These are phyloP conservation scores for Drechmeria coniospora DNA, from an alignment of 2,329 filamentous ascomycete genomes.

Conservation along the genomic window DNA sequence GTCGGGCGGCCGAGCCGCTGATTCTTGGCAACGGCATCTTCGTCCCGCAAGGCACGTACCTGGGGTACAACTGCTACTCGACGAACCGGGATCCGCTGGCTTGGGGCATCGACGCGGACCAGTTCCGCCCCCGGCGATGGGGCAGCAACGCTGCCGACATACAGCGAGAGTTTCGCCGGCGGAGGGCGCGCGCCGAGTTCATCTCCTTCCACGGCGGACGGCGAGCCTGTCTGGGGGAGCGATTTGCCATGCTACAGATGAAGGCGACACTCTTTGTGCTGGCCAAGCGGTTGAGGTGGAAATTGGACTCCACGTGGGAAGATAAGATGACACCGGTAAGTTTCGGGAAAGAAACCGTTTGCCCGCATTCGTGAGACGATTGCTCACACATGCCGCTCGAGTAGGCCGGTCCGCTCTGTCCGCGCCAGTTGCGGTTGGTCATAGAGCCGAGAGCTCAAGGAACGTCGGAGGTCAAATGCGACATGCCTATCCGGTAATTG, in stretches of 20 bases:
- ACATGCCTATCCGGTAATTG: no score
- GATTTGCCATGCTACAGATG: slow-evolving; percentile 22
- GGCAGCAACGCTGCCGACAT: slow-evolving; percentile 18
- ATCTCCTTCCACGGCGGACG: slow-evolving; percentile 26
- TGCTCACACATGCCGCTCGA: no score
- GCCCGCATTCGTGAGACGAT: no score
- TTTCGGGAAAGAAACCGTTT: no score
- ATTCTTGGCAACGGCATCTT: slow-evolving; percentile 14
- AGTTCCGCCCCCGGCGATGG: slow-evolving; percentile 24
- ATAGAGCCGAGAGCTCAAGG: no score
- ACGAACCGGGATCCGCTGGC: slow-evolving; percentile 18
- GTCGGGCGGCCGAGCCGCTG: slow-evolving; percentile 14
- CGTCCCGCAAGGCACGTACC: slow-evolving; percentile 20
- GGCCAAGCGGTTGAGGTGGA: slow-evolving; percentile 13
- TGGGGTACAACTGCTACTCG: slow-evolving; percentile 24
- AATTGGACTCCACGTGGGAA: slow-evolving; percentile 15
- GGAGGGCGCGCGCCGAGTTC: slow-evolving; percentile 20
- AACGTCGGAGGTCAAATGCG: no score
- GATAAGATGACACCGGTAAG: slow-evolving; percentile 18
- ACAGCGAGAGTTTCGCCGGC: slow-evolving; percentile 16
- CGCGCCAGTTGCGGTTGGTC: no score
- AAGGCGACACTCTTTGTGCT: slow-evolving; percentile 18
- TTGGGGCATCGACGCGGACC: slow-evolving; percentile 17
- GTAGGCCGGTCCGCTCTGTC: no score
- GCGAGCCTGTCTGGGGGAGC: slow-evolving; percentile 24